Evolutionary conservation across 116 monocot species (phyloP).

Genomic region (Phalaenopsis hybrid): DNA sequence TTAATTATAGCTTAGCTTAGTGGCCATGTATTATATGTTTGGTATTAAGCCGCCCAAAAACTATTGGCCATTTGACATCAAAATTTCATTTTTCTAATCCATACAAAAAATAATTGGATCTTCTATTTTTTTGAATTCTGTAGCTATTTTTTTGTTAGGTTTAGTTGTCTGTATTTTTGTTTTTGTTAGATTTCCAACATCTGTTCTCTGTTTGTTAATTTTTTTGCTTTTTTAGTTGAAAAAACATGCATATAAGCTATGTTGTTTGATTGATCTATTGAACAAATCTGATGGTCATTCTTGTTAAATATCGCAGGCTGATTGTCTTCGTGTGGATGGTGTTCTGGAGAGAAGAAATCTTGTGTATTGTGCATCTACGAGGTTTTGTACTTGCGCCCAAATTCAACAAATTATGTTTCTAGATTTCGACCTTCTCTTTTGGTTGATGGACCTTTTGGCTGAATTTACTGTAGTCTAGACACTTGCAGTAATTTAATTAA

Average conservation of each 20-base stretch:
- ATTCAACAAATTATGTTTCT: background rate
- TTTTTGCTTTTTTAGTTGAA: background rate
- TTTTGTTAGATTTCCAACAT: background rate
- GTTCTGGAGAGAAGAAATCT: slow-evolving; percentile 97
- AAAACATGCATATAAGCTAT: background rate
- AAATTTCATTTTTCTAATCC: background rate
- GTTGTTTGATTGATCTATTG: background rate
- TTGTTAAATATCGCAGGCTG: slow-evolving; percentile 54
- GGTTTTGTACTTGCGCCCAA: slow-evolving; percentile 33
- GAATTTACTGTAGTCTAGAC: no score
- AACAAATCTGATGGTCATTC: slow-evolving; percentile 1
- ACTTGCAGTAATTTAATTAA: no score
- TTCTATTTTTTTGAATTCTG: background rate
- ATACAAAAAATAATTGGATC: background rate
- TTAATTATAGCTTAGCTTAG: background rate
- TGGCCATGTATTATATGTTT: background rate
- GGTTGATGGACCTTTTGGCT: background rate
- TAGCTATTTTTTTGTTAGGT: background rate
- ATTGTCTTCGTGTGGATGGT: slow-evolving; percentile 87
- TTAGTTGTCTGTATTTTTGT: background rate
- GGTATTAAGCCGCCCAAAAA: background rate
- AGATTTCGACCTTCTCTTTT: background rate
- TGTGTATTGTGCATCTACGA: slow-evolving; percentile 98
- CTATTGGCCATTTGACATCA: background rate
- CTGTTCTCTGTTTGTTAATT: background rate